Evolutionary conservation across 257 asterid genomes (phyloP).

Genomic region (Solanum bukasovii): DNA sequence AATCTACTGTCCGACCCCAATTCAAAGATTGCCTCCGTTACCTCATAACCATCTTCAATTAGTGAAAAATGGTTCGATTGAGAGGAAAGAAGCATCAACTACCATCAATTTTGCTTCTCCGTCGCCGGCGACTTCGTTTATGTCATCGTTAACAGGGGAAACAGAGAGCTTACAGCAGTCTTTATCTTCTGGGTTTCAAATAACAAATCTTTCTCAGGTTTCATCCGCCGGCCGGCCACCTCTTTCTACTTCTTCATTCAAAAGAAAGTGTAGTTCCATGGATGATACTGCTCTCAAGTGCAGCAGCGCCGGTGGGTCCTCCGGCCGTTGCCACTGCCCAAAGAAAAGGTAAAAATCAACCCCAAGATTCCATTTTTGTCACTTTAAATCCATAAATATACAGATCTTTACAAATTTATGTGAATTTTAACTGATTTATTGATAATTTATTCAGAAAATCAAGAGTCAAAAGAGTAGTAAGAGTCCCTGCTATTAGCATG

Average conservation of each 20-base stretch:
- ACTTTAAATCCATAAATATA: background rate
- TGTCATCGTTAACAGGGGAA: conserved; percentile 76
- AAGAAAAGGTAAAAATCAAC: conserved; percentile 45
- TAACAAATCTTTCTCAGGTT: conserved; percentile 57
- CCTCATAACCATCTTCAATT: conserved; percentile 51
- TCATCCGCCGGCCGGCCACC: conserved; percentile 64
- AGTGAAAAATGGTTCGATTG: conserved; percentile 21
- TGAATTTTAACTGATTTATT: background rate
- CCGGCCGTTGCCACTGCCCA: conserved; percentile 70
- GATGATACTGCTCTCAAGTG: conserved; percentile 35
- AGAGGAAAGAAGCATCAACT: conserved; percentile 53
- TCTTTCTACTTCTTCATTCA: conserved; percentile 43
- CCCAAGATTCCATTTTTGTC: background rate
- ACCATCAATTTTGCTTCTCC: conserved; percentile 54
- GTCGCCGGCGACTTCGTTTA: conserved; percentile 33
- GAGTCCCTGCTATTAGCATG: conserved; percentile 61
- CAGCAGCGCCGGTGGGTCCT: conserved; percentile 48
- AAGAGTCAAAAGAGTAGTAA: conserved; percentile 36
- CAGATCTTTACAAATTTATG: background rate
- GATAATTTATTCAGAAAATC: conserved; percentile 31
- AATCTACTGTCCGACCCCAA: conserved; percentile 50
- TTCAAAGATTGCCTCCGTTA: conserved; percentile 75
- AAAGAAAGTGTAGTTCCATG: conserved; percentile 61
- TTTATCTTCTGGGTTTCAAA: conserved; percentile 72
- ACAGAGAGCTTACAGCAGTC: conserved; percentile 55